phyloP scores from a whole-genome alignment of 371 early-diverging fungal genomes.

The Mucor mucedo region DNA sequence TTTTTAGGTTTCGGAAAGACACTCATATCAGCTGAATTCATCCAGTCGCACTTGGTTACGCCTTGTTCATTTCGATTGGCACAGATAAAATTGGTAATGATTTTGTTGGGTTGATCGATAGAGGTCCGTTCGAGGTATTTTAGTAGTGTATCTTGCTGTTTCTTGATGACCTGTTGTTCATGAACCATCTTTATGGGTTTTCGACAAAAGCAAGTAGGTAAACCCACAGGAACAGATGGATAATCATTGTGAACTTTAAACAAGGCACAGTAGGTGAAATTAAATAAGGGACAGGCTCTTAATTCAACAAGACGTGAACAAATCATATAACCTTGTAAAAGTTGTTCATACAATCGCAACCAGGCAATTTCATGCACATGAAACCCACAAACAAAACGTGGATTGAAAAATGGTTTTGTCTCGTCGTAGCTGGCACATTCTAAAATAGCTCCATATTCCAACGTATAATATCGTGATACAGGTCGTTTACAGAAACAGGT shows the following conservation, averaged over 20 bases:
- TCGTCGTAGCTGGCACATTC: conserved; percentile 18
- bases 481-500: conserved; percentile 10
- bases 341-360: neutral
- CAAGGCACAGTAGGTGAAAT: conserved; percentile 1
- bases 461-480: conserved; percentile 2
- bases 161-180: neutral
- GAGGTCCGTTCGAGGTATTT: too few species aligned
- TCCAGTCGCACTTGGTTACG: neutral
- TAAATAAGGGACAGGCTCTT: conserved; percentile 8
- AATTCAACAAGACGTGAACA: neutral
- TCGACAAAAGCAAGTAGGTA: neutral
- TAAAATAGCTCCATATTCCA: conserved; percentile 10
- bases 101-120: neutral
- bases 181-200: neutral
- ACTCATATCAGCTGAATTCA: neutral
- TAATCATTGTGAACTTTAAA: neutral
- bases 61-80: neutral
- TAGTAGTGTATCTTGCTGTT: neutral
- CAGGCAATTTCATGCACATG: conserved; percentile 12
- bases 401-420: neutral
- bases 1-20: neutral
- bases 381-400: conserved; percentile 10
- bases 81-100: neutral
- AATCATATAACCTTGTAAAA: neutral
- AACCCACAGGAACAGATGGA: neutral